Conservation (phyloP, 176 grass and related monocot genomes). For the Avena eriantha region DNA sequence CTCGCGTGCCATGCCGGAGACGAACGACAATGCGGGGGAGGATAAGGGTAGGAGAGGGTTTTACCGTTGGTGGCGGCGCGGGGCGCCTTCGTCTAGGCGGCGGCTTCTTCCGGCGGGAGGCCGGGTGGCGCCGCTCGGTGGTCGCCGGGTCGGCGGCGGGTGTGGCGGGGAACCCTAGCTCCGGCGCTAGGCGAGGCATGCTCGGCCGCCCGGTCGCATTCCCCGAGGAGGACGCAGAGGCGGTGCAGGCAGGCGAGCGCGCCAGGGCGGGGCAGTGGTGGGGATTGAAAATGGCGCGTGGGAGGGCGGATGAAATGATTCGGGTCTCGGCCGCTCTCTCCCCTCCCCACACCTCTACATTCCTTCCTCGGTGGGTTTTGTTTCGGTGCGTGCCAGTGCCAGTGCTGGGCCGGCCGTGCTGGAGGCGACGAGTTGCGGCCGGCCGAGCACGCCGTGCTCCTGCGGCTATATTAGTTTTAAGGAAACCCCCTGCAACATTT, state of each 20-base stretch:
- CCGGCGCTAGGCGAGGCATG: slow-evolving; percentile 64
- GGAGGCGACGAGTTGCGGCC: background rate
- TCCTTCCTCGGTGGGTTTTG: slow-evolving; percentile 30
- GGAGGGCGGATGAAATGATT: background rate
- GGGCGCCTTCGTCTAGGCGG: slow-evolving; percentile 45
- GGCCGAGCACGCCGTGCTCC: background rate
- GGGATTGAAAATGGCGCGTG: slow-evolving; percentile 56
- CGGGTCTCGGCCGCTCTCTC: background rate
- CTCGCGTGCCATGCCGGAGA: background rate
- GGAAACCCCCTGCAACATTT: background rate
- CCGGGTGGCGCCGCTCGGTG: slow-evolving; percentile 26
- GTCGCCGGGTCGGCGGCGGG: background rate
- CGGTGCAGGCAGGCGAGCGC: background rate
- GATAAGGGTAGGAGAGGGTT: background rate
- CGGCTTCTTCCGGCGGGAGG: slow-evolving; percentile 44
- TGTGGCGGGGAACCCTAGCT: slow-evolving; percentile 51
- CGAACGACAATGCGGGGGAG: slow-evolving; percentile 23
- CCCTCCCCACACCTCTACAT: background rate
- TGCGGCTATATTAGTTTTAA: background rate
- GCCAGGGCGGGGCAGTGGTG: background rate
- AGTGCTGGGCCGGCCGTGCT: background rate
- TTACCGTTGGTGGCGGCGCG: slow-evolving; percentile 36
- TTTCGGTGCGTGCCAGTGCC: background rate
- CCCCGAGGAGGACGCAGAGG: slow-evolving; percentile 49
- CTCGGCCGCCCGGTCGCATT: slow-evolving; percentile 50